Evolutionary conservation across 2,329 filamentous ascomycete species (phyloP).

Genomic region (Phyllosticta ampelicida): DNA sequence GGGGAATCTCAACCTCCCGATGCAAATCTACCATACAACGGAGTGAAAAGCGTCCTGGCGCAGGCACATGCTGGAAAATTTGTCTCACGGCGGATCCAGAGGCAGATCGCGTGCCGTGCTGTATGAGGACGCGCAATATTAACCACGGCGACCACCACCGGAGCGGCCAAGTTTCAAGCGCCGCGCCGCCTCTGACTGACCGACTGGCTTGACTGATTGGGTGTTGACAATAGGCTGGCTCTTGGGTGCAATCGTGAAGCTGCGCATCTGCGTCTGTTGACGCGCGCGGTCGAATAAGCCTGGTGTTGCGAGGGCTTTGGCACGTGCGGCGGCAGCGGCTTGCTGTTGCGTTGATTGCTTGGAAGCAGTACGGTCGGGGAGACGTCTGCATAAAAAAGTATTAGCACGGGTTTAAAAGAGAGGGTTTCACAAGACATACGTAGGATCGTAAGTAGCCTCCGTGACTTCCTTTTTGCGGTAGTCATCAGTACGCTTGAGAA

Average conservation of each 20-base stretch:
- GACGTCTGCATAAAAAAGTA: slow-evolving; percentile 15
- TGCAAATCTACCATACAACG: neutral
- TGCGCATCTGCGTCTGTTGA: slow-evolving; percentile 47
- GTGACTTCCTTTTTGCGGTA: slow-evolving; percentile 76
- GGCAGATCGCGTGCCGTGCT: neutral
- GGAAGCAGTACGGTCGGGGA: slow-evolving; percentile 17
- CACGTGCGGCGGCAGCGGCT: slow-evolving; percentile 14
- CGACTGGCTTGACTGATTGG: neutral
- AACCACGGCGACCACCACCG: slow-evolving; percentile 3
- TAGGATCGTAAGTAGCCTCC: slow-evolving; percentile 49
- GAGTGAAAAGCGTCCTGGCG: neutral
- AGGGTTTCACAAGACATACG: slow-evolving; percentile 23
- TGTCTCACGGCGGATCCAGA: neutral
- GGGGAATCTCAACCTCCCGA: neutral
- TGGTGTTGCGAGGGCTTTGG: slow-evolving; percentile 25
- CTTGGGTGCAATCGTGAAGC: slow-evolving; percentile 53
- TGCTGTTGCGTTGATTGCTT: slow-evolving; percentile 24
- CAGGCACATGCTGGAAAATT: neutral
- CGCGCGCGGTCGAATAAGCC: slow-evolving; percentile 45
- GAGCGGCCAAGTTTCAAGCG: slow-evolving; percentile 6
- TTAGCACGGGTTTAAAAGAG: slow-evolving; percentile 14
- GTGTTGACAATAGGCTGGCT: slow-evolving; percentile 29
- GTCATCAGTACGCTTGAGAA: slow-evolving; percentile 86
- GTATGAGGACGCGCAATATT: neutral
- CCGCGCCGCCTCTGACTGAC: slow-evolving; percentile 3